Conservation (phyloP, 257 asterid genomes). For the Eucommia ulmoides region DNA sequence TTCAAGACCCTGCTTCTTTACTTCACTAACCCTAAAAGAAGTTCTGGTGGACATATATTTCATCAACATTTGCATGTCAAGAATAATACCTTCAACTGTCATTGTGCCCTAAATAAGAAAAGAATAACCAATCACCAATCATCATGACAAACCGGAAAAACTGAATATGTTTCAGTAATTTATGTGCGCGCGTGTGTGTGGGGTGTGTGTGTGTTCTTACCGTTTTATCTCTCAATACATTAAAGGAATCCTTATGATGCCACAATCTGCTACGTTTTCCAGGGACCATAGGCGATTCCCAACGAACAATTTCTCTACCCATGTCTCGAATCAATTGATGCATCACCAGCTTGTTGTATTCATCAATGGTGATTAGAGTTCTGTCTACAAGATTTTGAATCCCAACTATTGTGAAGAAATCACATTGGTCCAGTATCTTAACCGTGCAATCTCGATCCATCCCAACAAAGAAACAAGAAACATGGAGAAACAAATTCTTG, state of each 20-base stretch:
- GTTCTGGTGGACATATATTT: neutral
- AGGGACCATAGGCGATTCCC: constrained; percentile 9
- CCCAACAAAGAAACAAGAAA: too few species aligned
- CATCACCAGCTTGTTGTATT: constrained; percentile 6
- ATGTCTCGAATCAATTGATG: constrained; percentile 13
- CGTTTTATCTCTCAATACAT: constrained; percentile 4
- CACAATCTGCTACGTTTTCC: constrained; percentile 14
- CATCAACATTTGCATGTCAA: neutral
- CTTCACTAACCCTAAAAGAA: too few species aligned
- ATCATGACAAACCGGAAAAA: too few species aligned
- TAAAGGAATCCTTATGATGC: neutral
- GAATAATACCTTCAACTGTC: neutral
- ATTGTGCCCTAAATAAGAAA: neutral
- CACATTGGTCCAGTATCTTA: too few species aligned
- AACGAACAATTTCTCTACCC: constrained; percentile 13
- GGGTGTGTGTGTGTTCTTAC: too few species aligned
- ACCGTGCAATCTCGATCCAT: too few species aligned
- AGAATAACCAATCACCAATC: neutral
- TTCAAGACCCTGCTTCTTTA: neutral
- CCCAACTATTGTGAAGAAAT: too few species aligned
- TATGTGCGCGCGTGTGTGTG: too few species aligned
- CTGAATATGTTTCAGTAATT: too few species aligned
- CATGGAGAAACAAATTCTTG: too few species aligned
- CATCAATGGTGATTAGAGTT: constrained; percentile 4
- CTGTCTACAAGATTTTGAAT: too few species aligned